Evolutionary conservation across 2,329 filamentous ascomycete species (phyloP).

Genomic region (Bipolaris oryzae): DNA sequence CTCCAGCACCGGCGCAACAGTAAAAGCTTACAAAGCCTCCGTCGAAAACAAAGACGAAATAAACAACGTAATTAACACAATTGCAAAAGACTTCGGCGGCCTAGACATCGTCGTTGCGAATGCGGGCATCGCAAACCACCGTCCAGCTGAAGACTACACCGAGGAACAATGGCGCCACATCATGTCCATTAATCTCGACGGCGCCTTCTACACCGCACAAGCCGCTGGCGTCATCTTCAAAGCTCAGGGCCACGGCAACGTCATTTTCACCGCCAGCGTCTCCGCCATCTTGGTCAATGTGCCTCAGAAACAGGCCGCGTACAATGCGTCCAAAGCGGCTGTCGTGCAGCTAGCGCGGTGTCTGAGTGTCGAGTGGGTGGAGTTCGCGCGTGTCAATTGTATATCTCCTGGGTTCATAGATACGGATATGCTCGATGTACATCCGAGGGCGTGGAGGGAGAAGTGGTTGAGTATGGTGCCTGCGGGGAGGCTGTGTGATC

Average conservation of each 20-base stretch:
- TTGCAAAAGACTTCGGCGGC: conserved; percentile 43
- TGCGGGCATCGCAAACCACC: conserved; percentile 49
- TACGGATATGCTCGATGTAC: conserved; percentile 60
- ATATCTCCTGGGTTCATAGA: conserved; percentile 88
- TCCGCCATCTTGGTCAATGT: conserved; percentile 54
- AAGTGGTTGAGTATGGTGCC: conserved; percentile 49
- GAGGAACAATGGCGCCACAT: conserved; percentile 77
- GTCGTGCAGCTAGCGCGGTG: conserved; percentile 28
- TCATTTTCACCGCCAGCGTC: conserved; percentile 76
- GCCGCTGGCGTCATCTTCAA: conserved; percentile 64
- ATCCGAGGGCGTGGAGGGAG: conserved; percentile 41
- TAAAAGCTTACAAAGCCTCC: conserved; percentile 24
- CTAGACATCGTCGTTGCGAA: conserved; percentile 51
- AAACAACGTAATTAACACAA: conserved; percentile 20
- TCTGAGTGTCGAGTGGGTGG: conserved; percentile 31
- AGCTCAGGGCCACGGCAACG: conserved; percentile 70
- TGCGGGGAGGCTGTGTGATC: conserved; percentile 46
- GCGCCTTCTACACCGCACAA: conserved; percentile 78
- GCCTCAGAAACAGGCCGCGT: conserved; percentile 78
- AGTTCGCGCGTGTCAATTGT: conserved; percentile 69
- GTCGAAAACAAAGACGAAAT: conserved; percentile 24
- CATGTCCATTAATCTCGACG: conserved; percentile 82
- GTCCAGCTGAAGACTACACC: conserved; percentile 75
- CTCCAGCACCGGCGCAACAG: conserved; percentile 15
- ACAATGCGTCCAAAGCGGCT: conserved; percentile 64